phyloP scores from a whole-genome alignment of 163 green algal species.

The Scenedesmus sp. region DNA sequence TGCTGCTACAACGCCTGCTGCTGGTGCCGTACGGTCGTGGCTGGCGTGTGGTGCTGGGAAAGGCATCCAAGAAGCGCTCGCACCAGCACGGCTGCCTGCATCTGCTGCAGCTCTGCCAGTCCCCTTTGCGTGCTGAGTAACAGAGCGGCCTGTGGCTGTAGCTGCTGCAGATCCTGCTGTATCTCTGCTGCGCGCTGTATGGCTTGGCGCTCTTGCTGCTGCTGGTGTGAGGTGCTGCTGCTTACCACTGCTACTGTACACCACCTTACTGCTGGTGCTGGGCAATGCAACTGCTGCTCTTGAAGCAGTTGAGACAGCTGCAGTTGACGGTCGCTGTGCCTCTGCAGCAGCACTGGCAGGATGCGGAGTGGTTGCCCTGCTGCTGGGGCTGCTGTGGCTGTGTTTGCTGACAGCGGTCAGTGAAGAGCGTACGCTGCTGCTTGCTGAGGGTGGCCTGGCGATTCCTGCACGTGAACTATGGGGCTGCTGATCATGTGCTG shows the following conservation, averaged over 20 bases:
- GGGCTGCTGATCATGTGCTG: background rate
- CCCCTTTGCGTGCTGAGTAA: background rate
- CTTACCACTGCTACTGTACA: background rate
- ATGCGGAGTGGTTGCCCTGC: background rate
- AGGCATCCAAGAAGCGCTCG: background rate
- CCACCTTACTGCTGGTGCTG: slow-evolving; percentile 6
- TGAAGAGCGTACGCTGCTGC: background rate
- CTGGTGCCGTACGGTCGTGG: background rate
- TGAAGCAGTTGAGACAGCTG: background rate
- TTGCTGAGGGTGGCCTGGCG: background rate
- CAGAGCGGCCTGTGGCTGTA: background rate
- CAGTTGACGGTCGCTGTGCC: background rate
- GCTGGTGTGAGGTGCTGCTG: background rate
- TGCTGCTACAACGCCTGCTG: background rate
- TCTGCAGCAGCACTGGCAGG: background rate
- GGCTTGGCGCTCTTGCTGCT: background rate
- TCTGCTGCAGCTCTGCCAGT: background rate
- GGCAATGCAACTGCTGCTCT: background rate
- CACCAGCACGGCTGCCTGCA: background rate
- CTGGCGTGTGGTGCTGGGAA: background rate
- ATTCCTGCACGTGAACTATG: background rate
- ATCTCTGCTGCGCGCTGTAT: background rate
- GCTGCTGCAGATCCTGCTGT: background rate
- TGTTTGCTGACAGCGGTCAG: background rate
- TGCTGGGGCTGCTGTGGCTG: background rate